Evolutionary conservation across 176 grass and related monocot species (phyloP).

Genomic region (Oryza glumipatula): DNA sequence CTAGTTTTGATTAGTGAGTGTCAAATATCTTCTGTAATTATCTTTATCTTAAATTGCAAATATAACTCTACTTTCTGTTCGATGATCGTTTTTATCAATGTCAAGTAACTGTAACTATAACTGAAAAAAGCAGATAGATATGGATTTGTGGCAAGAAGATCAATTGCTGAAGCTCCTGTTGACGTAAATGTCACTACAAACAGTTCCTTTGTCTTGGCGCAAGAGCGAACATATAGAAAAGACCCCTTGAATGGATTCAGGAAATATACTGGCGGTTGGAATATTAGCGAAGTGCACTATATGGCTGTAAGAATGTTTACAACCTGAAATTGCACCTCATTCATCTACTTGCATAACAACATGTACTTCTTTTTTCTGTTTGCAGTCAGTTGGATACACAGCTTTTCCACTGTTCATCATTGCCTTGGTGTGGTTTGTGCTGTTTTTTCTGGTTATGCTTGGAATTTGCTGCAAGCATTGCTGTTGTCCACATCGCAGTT

Average conservation of each 20-base stretch:
- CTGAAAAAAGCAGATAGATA: slow-evolving; percentile 40
- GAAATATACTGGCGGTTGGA: slow-evolving; percentile 83
- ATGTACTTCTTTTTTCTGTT: slow-evolving; percentile 17
- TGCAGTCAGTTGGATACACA: slow-evolving; percentile 79
- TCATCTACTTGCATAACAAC: neutral
- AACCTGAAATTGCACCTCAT: neutral
- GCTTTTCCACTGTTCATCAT: slow-evolving; percentile 72
- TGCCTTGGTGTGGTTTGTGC: slow-evolving; percentile 75
- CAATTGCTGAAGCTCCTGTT: slow-evolving; percentile 56
- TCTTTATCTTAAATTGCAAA: neutral
- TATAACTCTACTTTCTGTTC: neutral
- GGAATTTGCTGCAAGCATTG: slow-evolving; percentile 68
- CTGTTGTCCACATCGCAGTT: slow-evolving; percentile 57
- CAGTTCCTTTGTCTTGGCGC: slow-evolving; percentile 73
- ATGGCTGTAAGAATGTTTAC: slow-evolving; percentile 68
- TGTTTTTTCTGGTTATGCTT: slow-evolving; percentile 74
- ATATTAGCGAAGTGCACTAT: slow-evolving; percentile 85
- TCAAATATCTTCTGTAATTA: neutral
- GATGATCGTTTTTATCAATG: neutral
- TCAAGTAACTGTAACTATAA: neutral
- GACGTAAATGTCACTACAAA: slow-evolving; percentile 51
- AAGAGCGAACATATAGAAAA: slow-evolving; percentile 64
- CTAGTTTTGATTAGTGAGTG: neutral
- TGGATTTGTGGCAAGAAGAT: slow-evolving; percentile 57
- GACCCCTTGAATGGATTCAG: slow-evolving; percentile 78